phyloP scores from a whole-genome alignment of 208 protist genomes.

The Trypanosomatidae sp. region DNA sequence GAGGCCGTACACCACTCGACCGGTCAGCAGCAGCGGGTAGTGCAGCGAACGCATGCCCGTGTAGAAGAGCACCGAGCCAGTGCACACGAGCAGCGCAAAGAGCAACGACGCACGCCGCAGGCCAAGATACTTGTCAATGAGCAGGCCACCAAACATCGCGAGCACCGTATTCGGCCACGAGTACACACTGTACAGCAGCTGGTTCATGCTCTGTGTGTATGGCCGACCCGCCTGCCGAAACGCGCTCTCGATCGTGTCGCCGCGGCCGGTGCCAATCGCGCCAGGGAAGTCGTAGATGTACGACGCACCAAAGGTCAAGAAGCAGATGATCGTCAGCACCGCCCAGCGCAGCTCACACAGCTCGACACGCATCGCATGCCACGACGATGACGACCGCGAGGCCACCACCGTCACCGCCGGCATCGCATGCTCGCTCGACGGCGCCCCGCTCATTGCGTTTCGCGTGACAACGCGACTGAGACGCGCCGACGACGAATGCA shows the following conservation, averaged over 20 bases:
- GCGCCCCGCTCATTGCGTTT: no score
- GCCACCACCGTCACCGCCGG: no score
- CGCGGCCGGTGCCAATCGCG: constrained; percentile 47
- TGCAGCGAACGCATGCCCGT: constrained; percentile 29
- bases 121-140: constrained; percentile 84
- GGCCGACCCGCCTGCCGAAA: constrained; percentile 25
- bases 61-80: constrained; percentile 60
- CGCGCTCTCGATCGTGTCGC: constrained; percentile 37
- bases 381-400: no score
- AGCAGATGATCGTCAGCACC: constrained; percentile 61
- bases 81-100: constrained; percentile 55
- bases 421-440: no score
- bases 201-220: constrained; percentile 82
- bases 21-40: constrained; percentile 63
- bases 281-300: constrained; percentile 78
- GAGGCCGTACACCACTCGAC: constrained; percentile 81
- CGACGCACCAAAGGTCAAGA: constrained; percentile 76
- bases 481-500: no score
- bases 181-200: constrained; percentile 86
- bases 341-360: constrained; percentile 72
- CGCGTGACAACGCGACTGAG: no score
- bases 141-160: constrained; percentile 64
- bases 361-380: no score
- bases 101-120: constrained; percentile 65
- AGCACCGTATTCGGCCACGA: constrained; percentile 88